Percentiles rank a stretch among this genome's conserved stretches.
Evolutionary conservation across 1,139 yeast genomes (phyloP).

Genomic region (Saccharomyces hybrid): DNA sequence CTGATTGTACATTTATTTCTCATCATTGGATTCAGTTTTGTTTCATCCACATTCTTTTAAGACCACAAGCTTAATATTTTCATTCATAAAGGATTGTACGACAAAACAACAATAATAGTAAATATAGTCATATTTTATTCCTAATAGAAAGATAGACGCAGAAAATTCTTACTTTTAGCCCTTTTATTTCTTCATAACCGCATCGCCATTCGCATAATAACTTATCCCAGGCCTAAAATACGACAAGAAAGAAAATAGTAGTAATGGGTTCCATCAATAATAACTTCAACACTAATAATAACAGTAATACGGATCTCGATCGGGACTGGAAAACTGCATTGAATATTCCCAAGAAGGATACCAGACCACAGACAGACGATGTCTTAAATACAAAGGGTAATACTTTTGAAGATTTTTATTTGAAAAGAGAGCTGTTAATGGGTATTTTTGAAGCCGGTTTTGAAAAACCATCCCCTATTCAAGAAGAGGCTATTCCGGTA

Average conservation of each 20-base stretch:
- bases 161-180: background rate
- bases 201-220: background rate
- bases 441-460: slow-evolving; percentile 98
- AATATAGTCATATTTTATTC: background rate
- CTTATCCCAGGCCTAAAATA: background rate
- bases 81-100: background rate
- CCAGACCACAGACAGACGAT: slow-evolving; percentile 94
- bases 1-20: background rate
- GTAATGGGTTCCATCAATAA: background rate
- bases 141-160: background rate
- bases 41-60: background rate
- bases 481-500: slow-evolving; percentile 94
- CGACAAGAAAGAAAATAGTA: background rate
- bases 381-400: slow-evolving; percentile 87
- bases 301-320: slow-evolving; percentile 9
- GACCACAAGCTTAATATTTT: background rate
- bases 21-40: background rate
- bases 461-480: slow-evolving; percentile 97
- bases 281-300: background rate
- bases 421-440: slow-evolving; percentile 90
- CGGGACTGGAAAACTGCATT: slow-evolving; percentile 62
- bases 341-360: slow-evolving; percentile 74
- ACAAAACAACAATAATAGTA: background rate
- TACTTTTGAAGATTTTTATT: slow-evolving; percentile 83
- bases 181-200: background rate